Evolutionary conservation across 2,329 filamentous ascomycete species (phyloP).

Genomic region (Fusarium coffeatum): DNA sequence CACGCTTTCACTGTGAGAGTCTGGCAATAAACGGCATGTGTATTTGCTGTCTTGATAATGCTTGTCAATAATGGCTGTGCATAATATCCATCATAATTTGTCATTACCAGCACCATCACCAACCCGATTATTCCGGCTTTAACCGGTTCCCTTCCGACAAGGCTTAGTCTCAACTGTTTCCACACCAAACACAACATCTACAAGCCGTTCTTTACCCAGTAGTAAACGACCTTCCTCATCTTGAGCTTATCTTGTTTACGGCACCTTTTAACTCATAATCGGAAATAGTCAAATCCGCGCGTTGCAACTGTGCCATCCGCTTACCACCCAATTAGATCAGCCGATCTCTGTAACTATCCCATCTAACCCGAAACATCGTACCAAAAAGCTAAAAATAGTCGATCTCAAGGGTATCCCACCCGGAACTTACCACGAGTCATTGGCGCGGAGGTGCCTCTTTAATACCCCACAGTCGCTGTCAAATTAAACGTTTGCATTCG

Average conservation of each 20-base stretch:
- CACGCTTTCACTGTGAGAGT: neutral
- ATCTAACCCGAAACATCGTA: neutral
- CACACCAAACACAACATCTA: neutral
- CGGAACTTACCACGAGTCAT: neutral
- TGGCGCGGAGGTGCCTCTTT: neutral
- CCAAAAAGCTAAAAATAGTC: neutral
- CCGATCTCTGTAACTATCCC: neutral
- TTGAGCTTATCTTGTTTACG: neutral
- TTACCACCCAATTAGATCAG: neutral
- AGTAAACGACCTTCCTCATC: neutral
- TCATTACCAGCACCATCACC: neutral
- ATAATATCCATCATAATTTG: neutral
- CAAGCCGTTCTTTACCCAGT: neutral
- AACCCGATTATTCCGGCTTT: neutral
- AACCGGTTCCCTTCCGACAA: neutral
- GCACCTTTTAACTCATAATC: no score
- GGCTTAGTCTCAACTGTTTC: neutral
- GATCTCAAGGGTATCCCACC: neutral
- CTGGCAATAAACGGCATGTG: neutral
- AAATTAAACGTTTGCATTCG: constrained; percentile 1
- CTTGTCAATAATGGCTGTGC: neutral
- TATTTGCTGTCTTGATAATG: neutral
- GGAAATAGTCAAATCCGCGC: neutral
- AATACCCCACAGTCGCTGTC: constrained; percentile 1
- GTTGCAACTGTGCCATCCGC: neutral